phyloP scores from a whole-genome alignment of 345 rosid genomes.

The Gynandropsis gynandra region DNA sequence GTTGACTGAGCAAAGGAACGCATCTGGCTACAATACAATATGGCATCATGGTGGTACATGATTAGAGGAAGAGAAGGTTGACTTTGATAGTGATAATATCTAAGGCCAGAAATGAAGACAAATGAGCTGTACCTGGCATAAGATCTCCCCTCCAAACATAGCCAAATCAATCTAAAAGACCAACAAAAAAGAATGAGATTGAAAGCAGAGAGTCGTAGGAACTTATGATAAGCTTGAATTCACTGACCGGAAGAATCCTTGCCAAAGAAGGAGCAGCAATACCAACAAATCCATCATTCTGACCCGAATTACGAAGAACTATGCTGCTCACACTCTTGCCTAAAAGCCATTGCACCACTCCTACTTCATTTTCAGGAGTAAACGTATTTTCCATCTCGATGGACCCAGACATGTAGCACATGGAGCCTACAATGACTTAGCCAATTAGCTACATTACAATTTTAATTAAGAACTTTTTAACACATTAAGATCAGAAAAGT shows the following conservation, averaged over 20 bases:
- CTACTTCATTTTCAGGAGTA: conserved; percentile 84
- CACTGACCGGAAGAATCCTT: conserved; percentile 91
- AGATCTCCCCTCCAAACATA: conserved; percentile 84
- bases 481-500: conserved; percentile 1
- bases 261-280: conserved; percentile 93
- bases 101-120: background rate
- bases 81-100: conserved; percentile 1
- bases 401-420: conserved; percentile 97
- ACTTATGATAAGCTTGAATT: conserved; percentile 17
- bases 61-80: conserved; percentile 14
- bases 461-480: background rate
- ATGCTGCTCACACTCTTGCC: conserved; percentile 81
- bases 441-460: background rate
- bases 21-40: conserved; percentile 81
- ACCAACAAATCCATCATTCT: conserved; percentile 80
- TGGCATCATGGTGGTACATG: conserved; percentile 11
- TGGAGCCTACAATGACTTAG: conserved; percentile 44
- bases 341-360: conserved; percentile 91
- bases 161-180: conserved; percentile 71
- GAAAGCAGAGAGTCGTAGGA: background rate
- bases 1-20: conserved; percentile 87
- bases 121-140: conserved; percentile 70
- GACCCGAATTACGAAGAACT: conserved; percentile 58
- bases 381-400: conserved; percentile 82
- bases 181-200: conserved; percentile 11